phyloP scores from a whole-genome alignment of 192 early-diverging fungal species.

The Coemansia sp. region DNA sequence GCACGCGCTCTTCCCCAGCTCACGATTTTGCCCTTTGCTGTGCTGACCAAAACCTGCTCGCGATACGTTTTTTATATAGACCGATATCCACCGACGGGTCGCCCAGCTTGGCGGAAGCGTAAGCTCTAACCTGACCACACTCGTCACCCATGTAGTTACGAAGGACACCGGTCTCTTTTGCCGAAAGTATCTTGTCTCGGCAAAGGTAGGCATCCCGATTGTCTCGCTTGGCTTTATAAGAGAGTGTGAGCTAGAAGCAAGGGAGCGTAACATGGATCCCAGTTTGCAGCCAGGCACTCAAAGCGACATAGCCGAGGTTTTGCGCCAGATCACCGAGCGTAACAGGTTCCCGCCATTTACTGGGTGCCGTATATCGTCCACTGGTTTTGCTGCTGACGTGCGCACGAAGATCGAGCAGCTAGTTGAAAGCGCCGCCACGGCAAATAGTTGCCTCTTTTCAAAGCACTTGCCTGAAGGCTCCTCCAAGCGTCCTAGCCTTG shows the following conservation, averaged over 20 bases:
- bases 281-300: neutral
- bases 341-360: conserved; percentile 42
- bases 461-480: neutral
- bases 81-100: conserved; percentile 28
- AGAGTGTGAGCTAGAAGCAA: conserved; percentile 40
- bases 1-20: neutral
- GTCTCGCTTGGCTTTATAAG: conserved; percentile 40
- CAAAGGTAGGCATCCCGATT: conserved; percentile 37
- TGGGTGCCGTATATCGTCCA: conserved; percentile 42
- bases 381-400: conserved; percentile 31
- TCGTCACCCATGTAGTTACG: conserved; percentile 41
- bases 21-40: neutral
- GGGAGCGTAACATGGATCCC: neutral
- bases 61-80: conserved; percentile 8
- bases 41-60: neutral
- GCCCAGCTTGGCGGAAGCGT: conserved; percentile 38
- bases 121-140: conserved; percentile 39
- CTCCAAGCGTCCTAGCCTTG: too few relatives aligned
- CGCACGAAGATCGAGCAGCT: conserved; percentile 39
- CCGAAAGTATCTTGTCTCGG: conserved; percentile 41
- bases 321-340: conserved; percentile 19
- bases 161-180: conserved; percentile 25
- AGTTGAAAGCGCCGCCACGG: neutral
- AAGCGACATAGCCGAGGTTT: neutral
- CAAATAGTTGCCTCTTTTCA: neutral